Conservation (phyloP, 108 stramenopile species). For the Epithemia pelagica region DNA sequence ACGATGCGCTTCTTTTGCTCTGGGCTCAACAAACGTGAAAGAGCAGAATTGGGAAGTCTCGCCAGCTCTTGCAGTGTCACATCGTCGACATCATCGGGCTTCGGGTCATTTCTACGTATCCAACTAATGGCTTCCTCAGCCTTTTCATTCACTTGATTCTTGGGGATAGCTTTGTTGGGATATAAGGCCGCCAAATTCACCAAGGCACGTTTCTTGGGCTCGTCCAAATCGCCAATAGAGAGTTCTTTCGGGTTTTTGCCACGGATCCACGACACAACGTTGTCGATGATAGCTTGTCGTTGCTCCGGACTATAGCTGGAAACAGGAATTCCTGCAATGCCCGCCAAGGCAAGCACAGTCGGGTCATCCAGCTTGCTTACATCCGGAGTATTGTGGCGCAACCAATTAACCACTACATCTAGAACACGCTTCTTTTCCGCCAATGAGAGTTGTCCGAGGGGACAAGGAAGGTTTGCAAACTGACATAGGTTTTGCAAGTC, state of each 20-base stretch:
- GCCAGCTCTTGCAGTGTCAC: conserved; percentile 6
- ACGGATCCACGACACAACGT: conserved; percentile 9
- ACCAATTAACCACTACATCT: conserved; percentile 8
- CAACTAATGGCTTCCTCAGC: conserved; percentile 15
- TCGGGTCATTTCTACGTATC: conserved; percentile 10
- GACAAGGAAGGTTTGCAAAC: conserved; percentile 4
- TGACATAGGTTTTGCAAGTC: conserved; percentile 1
- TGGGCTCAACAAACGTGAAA: background rate
- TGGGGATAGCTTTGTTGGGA: background rate
- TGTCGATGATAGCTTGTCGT: background rate
- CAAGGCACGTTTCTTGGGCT: conserved; percentile 5
- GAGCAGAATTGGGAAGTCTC: background rate
- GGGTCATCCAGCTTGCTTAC: background rate
- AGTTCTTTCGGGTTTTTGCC: background rate
- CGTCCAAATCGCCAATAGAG: background rate
- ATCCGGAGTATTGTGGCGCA: conserved; percentile 6
- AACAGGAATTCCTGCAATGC: conserved; percentile 10
- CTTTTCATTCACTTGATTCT: background rate
- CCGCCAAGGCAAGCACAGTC: conserved; percentile 4
- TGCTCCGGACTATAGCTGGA: background rate
- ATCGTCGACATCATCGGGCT: conserved; percentile 6
- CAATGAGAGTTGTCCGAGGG: background rate
- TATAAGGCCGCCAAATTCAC: conserved; percentile 3
- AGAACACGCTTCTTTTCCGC: conserved; percentile 2
- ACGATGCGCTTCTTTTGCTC: conserved; percentile 4